Base-by-base conservation (phyloP, 202 grass and related monocot species). In the Panicum virgatum region DNA sequence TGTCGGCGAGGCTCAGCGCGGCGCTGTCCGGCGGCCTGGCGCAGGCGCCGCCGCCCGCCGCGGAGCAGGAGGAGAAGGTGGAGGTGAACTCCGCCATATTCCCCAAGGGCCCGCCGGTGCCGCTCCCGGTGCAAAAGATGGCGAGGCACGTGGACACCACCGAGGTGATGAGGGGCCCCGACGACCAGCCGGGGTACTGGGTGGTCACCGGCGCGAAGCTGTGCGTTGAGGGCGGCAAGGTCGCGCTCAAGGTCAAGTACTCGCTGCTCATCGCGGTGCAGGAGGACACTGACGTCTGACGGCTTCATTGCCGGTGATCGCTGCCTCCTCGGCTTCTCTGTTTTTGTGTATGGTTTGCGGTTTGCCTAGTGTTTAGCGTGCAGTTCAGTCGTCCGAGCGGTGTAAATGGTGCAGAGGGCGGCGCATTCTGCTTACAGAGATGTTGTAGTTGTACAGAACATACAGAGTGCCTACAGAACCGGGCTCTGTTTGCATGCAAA, bases 31-130 rank as follows among this genome's bases (percentile, higher is more conserved):
- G 82, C 7, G 69, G 72, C 47, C 45, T 73, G 39, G 51, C 78
- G 32, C 73, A 42, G 12, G 45, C 38, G 20, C 62, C 78, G 61
- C 20, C 45, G 10, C 3, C 16, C 22, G 1, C 22, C n/a, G 4
- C 65, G 18, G 6, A 12, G n/a, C n/a, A n/a, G n/a, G 82, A 86
- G 64, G 82, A 61, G 23, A 90, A 87, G 58, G 74, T 97, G 34
- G 94, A 90, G 84, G 90, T 97, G 47, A 97, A 97, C 77, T 97
- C 94, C 1, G 92, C 94, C 64, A 82, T 97, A 12, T 97, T 92
- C 71, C 94, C 94, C n/a, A 97, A 94, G 38, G 94, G 94, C 0
- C 94, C 94, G 4, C 94, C 94, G 15, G 90, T 94, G 81, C 92
- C 94, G 15, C 70, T 97, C 23, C 89, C 89, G 13, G 90, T 94